phyloP scores from a whole-genome alignment of 345 rosid species.

The Aquilaria malaccensis region DNA sequence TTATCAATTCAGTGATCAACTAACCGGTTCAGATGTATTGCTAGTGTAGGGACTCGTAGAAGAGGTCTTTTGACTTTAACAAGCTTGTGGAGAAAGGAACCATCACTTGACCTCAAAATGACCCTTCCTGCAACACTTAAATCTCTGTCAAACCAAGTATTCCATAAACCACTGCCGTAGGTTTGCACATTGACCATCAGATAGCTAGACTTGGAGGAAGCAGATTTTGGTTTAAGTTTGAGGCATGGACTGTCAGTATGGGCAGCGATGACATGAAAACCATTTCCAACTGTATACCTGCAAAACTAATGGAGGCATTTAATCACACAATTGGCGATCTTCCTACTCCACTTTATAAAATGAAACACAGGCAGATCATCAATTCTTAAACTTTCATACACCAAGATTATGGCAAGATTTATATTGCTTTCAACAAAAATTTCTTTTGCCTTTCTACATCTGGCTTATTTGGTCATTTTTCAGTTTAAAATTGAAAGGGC shows the following conservation, averaged over 20 bases:
- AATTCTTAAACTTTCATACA: too few relatives aligned
- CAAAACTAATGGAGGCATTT: slow-evolving; percentile 18
- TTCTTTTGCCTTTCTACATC: too few relatives aligned
- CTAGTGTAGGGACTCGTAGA: slow-evolving; percentile 76
- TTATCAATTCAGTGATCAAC: neutral
- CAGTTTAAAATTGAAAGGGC: too few relatives aligned
- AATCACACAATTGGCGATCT: neutral
- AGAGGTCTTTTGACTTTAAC: slow-evolving; percentile 81
- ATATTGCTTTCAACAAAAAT: too few relatives aligned
- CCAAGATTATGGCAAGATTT: too few relatives aligned
- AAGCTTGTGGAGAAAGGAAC: slow-evolving; percentile 70
- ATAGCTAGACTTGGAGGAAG: slow-evolving; percentile 75
- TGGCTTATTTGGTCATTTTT: too few relatives aligned
- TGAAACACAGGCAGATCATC: neutral
- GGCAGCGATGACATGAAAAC: slow-evolving; percentile 87
- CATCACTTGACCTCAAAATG: slow-evolving; percentile 58
- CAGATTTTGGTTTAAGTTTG: slow-evolving; percentile 86
- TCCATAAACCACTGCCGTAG: slow-evolving; percentile 97
- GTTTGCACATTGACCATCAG: slow-evolving; percentile 94
- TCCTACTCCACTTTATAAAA: neutral
- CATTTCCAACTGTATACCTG: slow-evolving; percentile 75
- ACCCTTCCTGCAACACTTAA: slow-evolving; percentile 94
- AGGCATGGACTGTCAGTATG: slow-evolving; percentile 97
- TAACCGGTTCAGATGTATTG: slow-evolving; percentile 91
- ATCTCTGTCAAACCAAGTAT: slow-evolving; percentile 97